phyloP scores from a whole-genome alignment of 495 filamentous ascomycete species.

The Hypoxylon perforatum region DNA sequence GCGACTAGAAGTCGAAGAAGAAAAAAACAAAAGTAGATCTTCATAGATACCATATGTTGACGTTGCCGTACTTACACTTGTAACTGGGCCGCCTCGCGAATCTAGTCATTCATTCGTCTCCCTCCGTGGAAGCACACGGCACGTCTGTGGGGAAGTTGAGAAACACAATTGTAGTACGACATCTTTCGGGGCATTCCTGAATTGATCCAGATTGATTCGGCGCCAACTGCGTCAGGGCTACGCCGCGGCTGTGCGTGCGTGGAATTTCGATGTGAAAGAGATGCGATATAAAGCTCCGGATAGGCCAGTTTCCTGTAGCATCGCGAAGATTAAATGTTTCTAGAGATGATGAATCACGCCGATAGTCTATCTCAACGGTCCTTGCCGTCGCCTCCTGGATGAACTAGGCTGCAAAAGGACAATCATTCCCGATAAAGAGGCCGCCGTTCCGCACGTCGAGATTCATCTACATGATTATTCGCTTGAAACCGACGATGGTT shows the following conservation, averaged over 20 bases:
- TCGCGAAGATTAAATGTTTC: constrained; percentile 12
- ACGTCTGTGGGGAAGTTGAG: constrained; percentile 34
- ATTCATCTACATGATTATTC: constrained; percentile 22
- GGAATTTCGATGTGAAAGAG: constrained; percentile 5
- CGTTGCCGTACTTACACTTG: constrained; percentile 2
- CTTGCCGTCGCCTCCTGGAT: background rate
- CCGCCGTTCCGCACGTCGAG: constrained; percentile 16
- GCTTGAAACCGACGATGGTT: constrained; percentile 31
- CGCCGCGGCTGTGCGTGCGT: constrained; percentile 21
- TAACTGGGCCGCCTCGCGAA: constrained; percentile 9
- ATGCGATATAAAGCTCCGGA: constrained; percentile 19
- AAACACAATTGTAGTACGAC: constrained; percentile 27
- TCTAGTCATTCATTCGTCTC: constrained; percentile 23
- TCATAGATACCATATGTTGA: background rate
- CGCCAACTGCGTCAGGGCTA: constrained; percentile 1
- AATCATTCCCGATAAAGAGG: constrained; percentile 21
- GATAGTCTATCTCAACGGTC: constrained; percentile 5
- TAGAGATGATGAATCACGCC: constrained; percentile 17
- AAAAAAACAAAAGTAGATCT: constrained; percentile 4
- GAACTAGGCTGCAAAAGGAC: constrained; percentile 11
- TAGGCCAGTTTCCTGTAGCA: constrained; percentile 25
- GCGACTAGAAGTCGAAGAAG: constrained; percentile 4
- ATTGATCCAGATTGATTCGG: constrained; percentile 2
- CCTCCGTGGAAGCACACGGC: constrained; percentile 3
- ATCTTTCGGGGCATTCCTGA: constrained; percentile 13